These are phyloP conservation scores for Mortierella sp. DNA, from an alignment of 371 early-diverging fungal species.

Conservation along the genomic window DNA sequence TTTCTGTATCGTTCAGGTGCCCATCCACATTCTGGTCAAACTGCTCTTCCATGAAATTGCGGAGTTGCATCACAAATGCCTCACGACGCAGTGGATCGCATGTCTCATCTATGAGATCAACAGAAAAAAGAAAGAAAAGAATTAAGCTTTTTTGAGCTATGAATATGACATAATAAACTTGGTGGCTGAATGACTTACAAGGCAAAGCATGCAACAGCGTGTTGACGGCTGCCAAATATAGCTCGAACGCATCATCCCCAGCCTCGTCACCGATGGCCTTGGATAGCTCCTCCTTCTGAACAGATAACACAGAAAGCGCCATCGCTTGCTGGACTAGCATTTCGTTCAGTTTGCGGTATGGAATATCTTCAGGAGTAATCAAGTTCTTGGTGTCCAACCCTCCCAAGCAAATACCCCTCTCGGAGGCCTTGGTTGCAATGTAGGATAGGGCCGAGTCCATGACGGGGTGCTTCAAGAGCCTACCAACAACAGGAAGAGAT, in stretches of 20 bases:
- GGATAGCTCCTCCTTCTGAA: slow-evolving; percentile 58
- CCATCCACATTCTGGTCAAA: slow-evolving; percentile 11
- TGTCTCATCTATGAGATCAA: slow-evolving; percentile 58
- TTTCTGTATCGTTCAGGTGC: slow-evolving; percentile 11
- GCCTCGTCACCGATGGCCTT: slow-evolving; percentile 56
- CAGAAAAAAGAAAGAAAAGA: background rate
- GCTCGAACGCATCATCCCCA: slow-evolving; percentile 64
- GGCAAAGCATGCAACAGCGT: slow-evolving; percentile 65
- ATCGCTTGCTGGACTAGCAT: slow-evolving; percentile 62
- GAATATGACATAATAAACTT: background rate
- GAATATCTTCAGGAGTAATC: slow-evolving; percentile 41
- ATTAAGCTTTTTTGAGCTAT: background rate
- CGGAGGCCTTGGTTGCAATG: slow-evolving; percentile 45
- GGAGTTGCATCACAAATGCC: slow-evolving; percentile 58
- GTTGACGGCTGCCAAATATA: slow-evolving; percentile 65
- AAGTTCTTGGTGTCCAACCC: slow-evolving; percentile 23
- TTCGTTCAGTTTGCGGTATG: slow-evolving; percentile 58
- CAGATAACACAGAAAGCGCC: slow-evolving; percentile 61
- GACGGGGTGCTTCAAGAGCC: slow-evolving; percentile 49
- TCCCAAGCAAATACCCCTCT: slow-evolving; percentile 38
- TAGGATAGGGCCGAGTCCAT: slow-evolving; percentile 53
- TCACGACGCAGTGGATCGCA: slow-evolving; percentile 59
- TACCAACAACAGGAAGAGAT: slow-evolving; percentile 44
- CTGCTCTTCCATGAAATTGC: slow-evolving; percentile 32
- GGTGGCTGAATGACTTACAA: slow-evolving; percentile 61